phyloP scores from a whole-genome alignment of 2,329 filamentous ascomycete genomes.

The Cladosporium austrohemisphaericum region DNA sequence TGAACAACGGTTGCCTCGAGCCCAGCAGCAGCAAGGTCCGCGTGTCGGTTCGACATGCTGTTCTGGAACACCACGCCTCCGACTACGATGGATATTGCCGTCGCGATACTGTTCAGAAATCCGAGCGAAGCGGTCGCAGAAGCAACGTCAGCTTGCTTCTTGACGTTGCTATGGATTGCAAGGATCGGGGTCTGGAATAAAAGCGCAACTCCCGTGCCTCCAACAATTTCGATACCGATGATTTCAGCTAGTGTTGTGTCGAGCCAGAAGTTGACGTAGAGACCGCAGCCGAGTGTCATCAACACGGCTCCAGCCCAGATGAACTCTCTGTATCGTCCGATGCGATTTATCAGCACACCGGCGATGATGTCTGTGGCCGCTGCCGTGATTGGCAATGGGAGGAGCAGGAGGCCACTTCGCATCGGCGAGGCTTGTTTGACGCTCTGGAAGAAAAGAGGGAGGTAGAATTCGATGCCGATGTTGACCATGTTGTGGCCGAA shows the following conservation, averaged over 20 bases:
- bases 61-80: conserved; percentile 78
- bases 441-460: conserved; percentile 81
- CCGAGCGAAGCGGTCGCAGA: conserved; percentile 64
- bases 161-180: conserved; percentile 60
- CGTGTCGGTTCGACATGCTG: conserved; percentile 57
- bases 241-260: conserved; percentile 35
- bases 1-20: conserved; percentile 30
- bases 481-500: conserved; percentile 75
- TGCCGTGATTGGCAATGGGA: conserved; percentile 33
- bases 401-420: conserved; percentile 44
- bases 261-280: conserved; percentile 37
- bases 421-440: conserved; percentile 62
- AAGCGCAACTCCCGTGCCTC: conserved; percentile 61
- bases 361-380: conserved; percentile 43
- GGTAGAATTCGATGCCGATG: conserved; percentile 73
- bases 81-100: conserved; percentile 64
- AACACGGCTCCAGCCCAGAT: conserved; percentile 43
- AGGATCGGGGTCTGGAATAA: conserved; percentile 68
- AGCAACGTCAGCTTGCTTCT: conserved; percentile 60
- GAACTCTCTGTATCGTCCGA: conserved; percentile 48
- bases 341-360: conserved; percentile 43
- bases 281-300: conserved; percentile 37
- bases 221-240: conserved; percentile 56
- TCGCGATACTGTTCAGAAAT: conserved; percentile 66
- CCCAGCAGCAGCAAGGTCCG: conserved; percentile 16